These are phyloP conservation scores for Solanum hybrid DNA, from an alignment of 305 asterid species.

Conservation along the genomic window DNA sequence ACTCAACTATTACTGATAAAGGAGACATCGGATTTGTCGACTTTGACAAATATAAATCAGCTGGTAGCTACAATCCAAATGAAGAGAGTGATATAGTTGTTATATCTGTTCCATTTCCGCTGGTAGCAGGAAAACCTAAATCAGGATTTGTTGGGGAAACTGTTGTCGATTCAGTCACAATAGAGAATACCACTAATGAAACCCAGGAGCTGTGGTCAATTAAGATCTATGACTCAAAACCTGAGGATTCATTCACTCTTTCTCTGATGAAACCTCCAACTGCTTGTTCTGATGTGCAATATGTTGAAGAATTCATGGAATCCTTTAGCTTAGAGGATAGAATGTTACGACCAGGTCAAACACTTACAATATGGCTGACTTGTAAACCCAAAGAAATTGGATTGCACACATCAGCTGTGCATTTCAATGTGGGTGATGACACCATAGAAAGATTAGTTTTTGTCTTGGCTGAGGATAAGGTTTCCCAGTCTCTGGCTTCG, in stretches of 20 bases:
- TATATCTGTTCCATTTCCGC: slow-evolving; percentile 74
- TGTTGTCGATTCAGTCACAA: slow-evolving; percentile 37
- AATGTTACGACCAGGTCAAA: slow-evolving; percentile 32
- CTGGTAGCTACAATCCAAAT: slow-evolving; percentile 52
- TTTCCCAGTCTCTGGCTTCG: slow-evolving; percentile 60
- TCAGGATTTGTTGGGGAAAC: slow-evolving; percentile 66
- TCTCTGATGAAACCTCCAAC: slow-evolving; percentile 85
- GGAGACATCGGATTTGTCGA: slow-evolving; percentile 86
- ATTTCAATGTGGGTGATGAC: slow-evolving; percentile 66
- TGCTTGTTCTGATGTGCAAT: slow-evolving; percentile 43
- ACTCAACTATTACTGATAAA: slow-evolving; percentile 59
- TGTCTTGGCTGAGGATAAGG: slow-evolving; percentile 75
- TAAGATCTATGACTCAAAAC: slow-evolving; percentile 79
- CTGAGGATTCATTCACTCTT: slow-evolving; percentile 54
- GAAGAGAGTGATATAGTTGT: slow-evolving; percentile 45
- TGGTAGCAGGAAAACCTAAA: slow-evolving; percentile 49
- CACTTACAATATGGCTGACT: slow-evolving; percentile 60
- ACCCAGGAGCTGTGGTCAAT: slow-evolving; percentile 65
- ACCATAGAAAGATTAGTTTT: slow-evolving; percentile 65
- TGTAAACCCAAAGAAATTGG: slow-evolving; percentile 91
- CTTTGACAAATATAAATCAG: slow-evolving; percentile 35
- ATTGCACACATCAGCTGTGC: slow-evolving; percentile 67
- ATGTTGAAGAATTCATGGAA: slow-evolving; percentile 47
- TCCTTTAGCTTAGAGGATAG: slow-evolving; percentile 59
- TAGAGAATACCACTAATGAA: slow-evolving; percentile 43